Conservation (phyloP, 2,329 filamentous ascomycete genomes). For the Colletotrichum theobromicola region DNA sequence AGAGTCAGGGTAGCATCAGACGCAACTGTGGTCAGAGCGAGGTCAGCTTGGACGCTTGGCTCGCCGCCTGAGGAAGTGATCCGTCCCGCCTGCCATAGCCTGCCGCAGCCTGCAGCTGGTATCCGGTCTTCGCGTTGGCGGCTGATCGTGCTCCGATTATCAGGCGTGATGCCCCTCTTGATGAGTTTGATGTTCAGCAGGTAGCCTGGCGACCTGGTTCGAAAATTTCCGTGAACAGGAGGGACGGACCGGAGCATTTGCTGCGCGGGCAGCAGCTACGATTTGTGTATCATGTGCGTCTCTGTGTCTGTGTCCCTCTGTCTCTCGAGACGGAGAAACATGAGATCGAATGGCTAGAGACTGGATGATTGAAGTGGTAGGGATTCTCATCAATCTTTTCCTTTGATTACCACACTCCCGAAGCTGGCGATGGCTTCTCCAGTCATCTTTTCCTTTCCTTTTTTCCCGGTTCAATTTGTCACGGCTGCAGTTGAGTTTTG, state of each 20-base stretch:
- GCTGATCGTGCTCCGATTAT: neutral
- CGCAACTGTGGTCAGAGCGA: neutral
- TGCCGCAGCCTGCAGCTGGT: neutral
- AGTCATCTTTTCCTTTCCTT: neutral
- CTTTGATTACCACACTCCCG: neutral
- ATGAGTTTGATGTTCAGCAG: neutral
- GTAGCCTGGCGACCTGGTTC: neutral
- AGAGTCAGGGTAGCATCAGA: neutral
- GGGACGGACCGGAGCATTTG: neutral
- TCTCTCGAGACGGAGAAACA: neutral
- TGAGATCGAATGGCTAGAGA: neutral
- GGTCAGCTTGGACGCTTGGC: neutral
- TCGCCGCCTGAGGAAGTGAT: neutral
- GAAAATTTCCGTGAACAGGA: neutral
- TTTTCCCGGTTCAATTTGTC: neutral
- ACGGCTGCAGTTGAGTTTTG: neutral
- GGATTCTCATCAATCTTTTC: accelerated
- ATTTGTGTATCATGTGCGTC: neutral
- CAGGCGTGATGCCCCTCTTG: neutral
- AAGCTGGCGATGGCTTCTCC: neutral
- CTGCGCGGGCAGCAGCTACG: neutral
- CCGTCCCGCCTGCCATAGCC: neutral
- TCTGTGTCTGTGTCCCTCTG: neutral
- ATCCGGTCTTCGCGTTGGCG: neutral
- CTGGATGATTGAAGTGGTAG: neutral